Conservation (phyloP, 257 asterid species). For the Echium plantagineum region DNA sequence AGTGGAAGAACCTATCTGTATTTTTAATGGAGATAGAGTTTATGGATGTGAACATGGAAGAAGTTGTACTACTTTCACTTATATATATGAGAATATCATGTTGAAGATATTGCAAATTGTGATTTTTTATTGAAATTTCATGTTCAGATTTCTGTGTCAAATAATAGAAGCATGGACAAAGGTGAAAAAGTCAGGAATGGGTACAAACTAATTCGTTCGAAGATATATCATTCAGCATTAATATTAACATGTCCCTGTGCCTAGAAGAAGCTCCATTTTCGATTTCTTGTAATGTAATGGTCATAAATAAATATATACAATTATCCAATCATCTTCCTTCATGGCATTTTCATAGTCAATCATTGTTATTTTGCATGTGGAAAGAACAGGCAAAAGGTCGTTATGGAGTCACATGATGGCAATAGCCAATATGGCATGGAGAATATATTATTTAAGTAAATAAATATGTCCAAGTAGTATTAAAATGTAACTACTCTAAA, state of each 20-base stretch:
- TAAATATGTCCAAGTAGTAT: too few relatives aligned
- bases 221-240: too few relatives aligned
- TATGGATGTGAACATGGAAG: slow-evolving; percentile 70
- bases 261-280: too few relatives aligned
- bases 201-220: too few relatives aligned
- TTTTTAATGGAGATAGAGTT: slow-evolving; percentile 49
- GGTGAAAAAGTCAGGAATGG: too few relatives aligned
- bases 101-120: slow-evolving; percentile 43
- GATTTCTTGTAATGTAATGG: too few relatives aligned
- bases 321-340: background rate
- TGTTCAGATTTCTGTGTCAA: too few relatives aligned
- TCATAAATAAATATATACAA: slow-evolving; percentile 34
- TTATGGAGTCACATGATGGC: background rate
- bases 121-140: slow-evolving; percentile 16
- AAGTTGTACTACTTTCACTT: slow-evolving; percentile 54
- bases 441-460: too few relatives aligned
- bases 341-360: background rate
- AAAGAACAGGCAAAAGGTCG: background rate
- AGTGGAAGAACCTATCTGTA: slow-evolving; percentile 79
- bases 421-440: too few relatives aligned
- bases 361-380: background rate
- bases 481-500: too few relatives aligned
- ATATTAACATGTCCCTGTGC: too few relatives aligned
- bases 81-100: slow-evolving; percentile 38
- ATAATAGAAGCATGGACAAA: too few relatives aligned